Percentiles rank a stretch among this genome's conserved stretches.
These are phyloP conservation scores for Ganoderma lingzhi DNA, from an alignment of 1,284 basidiomycete species.

Conservation along the genomic window DNA sequence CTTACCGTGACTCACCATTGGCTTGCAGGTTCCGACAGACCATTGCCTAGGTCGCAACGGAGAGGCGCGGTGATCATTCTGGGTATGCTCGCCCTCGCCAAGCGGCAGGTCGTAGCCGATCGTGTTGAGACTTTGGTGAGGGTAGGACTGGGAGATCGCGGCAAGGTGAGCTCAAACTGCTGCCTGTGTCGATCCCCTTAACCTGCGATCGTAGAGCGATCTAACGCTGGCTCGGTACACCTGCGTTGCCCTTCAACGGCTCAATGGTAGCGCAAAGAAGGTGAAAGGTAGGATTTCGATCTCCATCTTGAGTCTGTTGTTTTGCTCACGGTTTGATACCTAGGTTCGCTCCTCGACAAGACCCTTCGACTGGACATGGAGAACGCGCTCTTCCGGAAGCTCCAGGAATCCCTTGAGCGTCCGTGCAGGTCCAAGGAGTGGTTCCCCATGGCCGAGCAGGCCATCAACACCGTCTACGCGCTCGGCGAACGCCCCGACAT, in stretches of 20 bases:
- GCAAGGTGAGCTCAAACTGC: slow-evolving; percentile 63
- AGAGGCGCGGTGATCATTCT: slow-evolving; percentile 95
- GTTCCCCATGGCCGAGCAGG: slow-evolving; percentile 97
- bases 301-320: not conserved
- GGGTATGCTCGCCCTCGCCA: slow-evolving; percentile 94
- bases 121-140: slow-evolving; percentile 87
- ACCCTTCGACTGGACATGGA: slow-evolving; percentile 91
- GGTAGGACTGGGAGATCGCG: slow-evolving; percentile 88
- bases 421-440: slow-evolving; percentile 89
- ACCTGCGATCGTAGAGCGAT: slow-evolving; percentile 67
- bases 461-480: slow-evolving; percentile 95
- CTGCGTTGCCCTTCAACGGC: slow-evolving; percentile 90
- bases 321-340: not conserved
- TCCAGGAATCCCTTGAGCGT: slow-evolving; percentile 81
- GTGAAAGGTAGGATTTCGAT: slow-evolving; percentile 77
- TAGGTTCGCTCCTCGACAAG: slow-evolving; percentile 89
- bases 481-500: slow-evolving; percentile 94
- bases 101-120: slow-evolving; percentile 86
- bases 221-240: slow-evolving; percentile 93
- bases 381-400: slow-evolving; percentile 84
- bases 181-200: not conserved
- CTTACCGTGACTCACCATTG: not conserved
- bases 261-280: slow-evolving; percentile 96
- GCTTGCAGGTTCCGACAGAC: slow-evolving; percentile 65
- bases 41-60: slow-evolving; percentile 84